These are phyloP conservation scores for Geosmithia flava DNA, from an alignment of 2,329 filamentous ascomycete genomes.

Conservation along the genomic window DNA sequence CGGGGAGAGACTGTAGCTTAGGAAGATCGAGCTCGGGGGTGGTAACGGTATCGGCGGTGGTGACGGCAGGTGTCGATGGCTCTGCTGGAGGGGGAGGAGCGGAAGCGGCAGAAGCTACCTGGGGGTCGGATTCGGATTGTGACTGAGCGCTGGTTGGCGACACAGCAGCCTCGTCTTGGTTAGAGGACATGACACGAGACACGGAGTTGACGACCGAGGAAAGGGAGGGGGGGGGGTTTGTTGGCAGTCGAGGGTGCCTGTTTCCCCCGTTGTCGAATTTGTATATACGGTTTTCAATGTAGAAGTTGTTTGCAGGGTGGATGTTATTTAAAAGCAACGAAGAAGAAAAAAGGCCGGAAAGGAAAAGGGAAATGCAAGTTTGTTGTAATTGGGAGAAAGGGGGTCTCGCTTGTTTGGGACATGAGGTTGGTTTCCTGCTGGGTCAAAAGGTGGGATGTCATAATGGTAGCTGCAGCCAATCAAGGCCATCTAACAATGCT, in stretches of 20 bases:
- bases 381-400: neutral
- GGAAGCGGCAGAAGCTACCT: constrained; percentile 7
- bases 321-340: no score
- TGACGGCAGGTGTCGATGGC: constrained; percentile 11
- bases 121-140: constrained; percentile 5
- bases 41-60: constrained; percentile 27
- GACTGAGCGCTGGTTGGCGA: constrained; percentile 10
- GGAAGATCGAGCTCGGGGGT: constrained; percentile 76
- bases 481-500: neutral
- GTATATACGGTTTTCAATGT: neutral
- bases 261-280: neutral
- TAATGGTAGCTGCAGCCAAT: neutral
- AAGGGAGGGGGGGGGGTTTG: neutral
- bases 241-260: neutral
- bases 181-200: constrained; percentile 19
- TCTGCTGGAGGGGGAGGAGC: constrained; percentile 9
- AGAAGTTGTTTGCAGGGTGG: no score
- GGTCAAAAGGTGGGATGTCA: neutral
- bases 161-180: constrained; percentile 17
- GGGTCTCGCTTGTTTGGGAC: neutral
- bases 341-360: neutral
- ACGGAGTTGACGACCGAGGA: neutral
- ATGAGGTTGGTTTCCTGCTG: neutral
- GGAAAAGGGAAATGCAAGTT: neutral
- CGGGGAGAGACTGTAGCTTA: constrained; percentile 79